Conservation (phyloP, 768 basidiomycete genomes). For the Lentinula lateritia region DNA sequence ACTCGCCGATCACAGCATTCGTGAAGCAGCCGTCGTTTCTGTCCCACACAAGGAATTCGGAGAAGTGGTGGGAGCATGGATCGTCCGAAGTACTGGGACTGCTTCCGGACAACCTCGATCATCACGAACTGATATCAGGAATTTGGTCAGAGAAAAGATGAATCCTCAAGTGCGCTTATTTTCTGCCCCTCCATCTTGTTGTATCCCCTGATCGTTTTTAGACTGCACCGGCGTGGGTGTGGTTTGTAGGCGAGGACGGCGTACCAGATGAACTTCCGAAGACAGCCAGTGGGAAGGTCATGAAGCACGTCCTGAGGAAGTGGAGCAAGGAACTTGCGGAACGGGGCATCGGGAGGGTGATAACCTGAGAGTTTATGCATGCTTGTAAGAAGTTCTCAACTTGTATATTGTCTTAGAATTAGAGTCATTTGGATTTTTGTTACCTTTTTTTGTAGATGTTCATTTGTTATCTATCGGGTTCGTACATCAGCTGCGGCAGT, state of each 20-base stretch:
- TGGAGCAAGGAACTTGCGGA: conserved; percentile 59
- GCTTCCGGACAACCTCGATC: conserved; percentile 19
- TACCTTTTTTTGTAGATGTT: background rate
- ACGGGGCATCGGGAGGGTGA: conserved; percentile 17
- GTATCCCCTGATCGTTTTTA: conserved; percentile 20
- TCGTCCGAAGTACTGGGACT: conserved; percentile 44
- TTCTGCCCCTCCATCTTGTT: background rate
- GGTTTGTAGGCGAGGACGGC: conserved; percentile 72
- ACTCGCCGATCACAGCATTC: conserved; percentile 41
- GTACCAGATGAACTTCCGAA: conserved; percentile 60
- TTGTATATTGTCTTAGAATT: background rate
- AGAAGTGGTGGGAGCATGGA: conserved; percentile 80
- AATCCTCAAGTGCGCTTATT: conserved; percentile 65
- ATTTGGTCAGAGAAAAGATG: conserved; percentile 51
- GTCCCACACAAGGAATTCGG: conserved; percentile 67
- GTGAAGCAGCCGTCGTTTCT: conserved; percentile 69
- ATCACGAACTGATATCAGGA: conserved; percentile 48
- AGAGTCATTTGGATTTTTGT: background rate
- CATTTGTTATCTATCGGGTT: background rate
- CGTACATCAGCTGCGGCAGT: background rate
- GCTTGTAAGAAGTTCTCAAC: background rate
- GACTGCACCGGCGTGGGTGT: conserved; percentile 81
- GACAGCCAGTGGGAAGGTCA: conserved; percentile 84
- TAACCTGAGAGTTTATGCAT: background rate
- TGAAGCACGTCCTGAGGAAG: conserved; percentile 70